Conservation (phyloP, 768 basidiomycete genomes). For the Trametes sanguinea region DNA sequence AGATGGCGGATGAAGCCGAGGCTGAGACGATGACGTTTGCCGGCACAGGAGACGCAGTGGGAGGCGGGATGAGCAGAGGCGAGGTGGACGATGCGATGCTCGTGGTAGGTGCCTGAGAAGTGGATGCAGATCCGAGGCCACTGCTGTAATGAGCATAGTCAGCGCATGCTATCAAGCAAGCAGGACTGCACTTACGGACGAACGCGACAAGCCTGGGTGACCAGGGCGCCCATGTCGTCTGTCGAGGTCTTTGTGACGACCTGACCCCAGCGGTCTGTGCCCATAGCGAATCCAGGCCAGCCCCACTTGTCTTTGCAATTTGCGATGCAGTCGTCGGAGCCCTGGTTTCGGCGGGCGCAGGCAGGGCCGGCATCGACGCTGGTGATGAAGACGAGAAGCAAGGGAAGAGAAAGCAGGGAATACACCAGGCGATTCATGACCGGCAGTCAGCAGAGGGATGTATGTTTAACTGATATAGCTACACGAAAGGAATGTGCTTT, state of each 20-base stretch:
- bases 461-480: not conserved
- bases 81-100: slow-evolving; percentile 24
- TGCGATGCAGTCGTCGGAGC: slow-evolving; percentile 22
- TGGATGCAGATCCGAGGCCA: slow-evolving; percentile 1
- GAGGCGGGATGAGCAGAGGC: slow-evolving; percentile 22
- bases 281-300: slow-evolving; percentile 50
- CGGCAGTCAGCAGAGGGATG: not conserved
- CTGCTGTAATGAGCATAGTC: not conserved
- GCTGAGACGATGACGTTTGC: slow-evolving; percentile 9
- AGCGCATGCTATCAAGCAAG: not conserved
- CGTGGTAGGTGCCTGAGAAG: slow-evolving; percentile 11
- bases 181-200: slow-evolving; percentile 4
- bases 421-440: slow-evolving; percentile 30
- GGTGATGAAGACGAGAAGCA: slow-evolving; percentile 25
- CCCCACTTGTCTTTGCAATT: slow-evolving; percentile 33
- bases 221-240: slow-evolving; percentile 37
- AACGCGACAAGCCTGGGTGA: slow-evolving; percentile 46
- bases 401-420: slow-evolving; percentile 28
- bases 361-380: slow-evolving; percentile 31
- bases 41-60: slow-evolving; percentile 24
- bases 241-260: slow-evolving; percentile 44
- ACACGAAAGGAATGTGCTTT: slow-evolving; percentile 28
- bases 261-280: slow-evolving; percentile 56
- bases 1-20: slow-evolving; percentile 2
- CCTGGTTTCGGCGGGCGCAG: slow-evolving; percentile 29